phyloP scores from a whole-genome alignment of 441 rosid genomes.

The Biscutella laevigata region DNA sequence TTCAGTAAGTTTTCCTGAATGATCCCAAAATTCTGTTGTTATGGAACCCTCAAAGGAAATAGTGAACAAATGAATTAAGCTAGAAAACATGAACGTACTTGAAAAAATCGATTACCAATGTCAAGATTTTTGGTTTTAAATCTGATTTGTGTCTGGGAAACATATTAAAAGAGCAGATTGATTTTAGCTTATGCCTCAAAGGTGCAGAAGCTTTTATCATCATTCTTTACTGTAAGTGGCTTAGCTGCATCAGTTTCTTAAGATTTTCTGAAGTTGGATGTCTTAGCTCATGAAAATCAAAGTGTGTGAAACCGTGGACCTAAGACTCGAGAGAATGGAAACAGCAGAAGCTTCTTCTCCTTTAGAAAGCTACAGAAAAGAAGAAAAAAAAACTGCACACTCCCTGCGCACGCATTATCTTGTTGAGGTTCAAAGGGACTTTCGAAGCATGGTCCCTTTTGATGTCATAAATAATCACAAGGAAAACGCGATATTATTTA shows the following conservation, averaged over 20 bases:
- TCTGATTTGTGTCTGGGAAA: background rate
- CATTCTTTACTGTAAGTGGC: background rate
- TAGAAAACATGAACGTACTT: background rate
- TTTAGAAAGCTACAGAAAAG: conserved; percentile 35
- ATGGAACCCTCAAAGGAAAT: no score
- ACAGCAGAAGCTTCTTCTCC: conserved; percentile 36
- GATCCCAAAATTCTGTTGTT: no score
- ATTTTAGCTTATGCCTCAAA: background rate
- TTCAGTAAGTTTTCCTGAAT: no score
- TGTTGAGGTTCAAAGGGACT: conserved; percentile 99
- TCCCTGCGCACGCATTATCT: conserved; percentile 99
- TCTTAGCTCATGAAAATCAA: background rate
- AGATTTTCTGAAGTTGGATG: background rate
- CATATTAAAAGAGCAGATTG: background rate
- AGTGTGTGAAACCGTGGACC: background rate
- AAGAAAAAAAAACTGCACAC: conserved; percentile 53
- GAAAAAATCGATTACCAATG: no score
- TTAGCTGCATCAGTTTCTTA: conserved; percentile 4
- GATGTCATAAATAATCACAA: no score
- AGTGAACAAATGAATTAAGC: no score
- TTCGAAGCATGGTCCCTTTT: conserved; percentile 95
- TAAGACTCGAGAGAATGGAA: background rate
- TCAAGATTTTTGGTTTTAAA: no score
- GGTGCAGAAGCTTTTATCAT: background rate
- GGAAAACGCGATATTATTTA: no score